These are phyloP conservation scores for Russula foetens DNA, from an alignment of 768 basidiomycete species.

Conservation along the genomic window DNA sequence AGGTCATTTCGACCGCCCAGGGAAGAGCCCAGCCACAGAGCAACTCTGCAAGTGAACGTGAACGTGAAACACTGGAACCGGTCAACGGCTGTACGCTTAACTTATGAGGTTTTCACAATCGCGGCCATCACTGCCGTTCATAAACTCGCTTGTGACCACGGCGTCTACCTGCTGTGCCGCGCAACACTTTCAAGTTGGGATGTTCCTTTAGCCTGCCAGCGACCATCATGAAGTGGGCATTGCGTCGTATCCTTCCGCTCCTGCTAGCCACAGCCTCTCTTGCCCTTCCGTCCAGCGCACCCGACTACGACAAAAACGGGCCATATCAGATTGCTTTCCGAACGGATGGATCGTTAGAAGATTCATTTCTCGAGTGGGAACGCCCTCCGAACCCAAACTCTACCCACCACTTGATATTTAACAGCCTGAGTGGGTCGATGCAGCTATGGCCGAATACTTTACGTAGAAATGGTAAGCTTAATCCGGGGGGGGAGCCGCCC, in stretches of 20 bases:
- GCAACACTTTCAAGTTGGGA: too few relatives aligned
- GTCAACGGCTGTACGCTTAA: too few relatives aligned
- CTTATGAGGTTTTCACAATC: too few relatives aligned
- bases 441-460: conserved; percentile 35
- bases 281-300: background rate
- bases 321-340: conserved; percentile 18
- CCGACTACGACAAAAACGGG: conserved; percentile 23
- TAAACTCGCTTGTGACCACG: too few relatives aligned
- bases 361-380: conserved; percentile 6
- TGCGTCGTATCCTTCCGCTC: background rate
- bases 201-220: too few relatives aligned
- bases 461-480: conserved; percentile 14
- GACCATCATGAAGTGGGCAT: background rate
- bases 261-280: background rate
- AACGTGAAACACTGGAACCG: too few relatives aligned
- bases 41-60: too few relatives aligned
- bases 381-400: conserved; percentile 23
- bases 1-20: too few relatives aligned
- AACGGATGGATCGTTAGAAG: background rate
- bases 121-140: too few relatives aligned
- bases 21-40: too few relatives aligned
- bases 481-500: too few relatives aligned
- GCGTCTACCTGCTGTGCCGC: too few relatives aligned
- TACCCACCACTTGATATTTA: conserved; percentile 30
- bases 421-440: conserved; percentile 28